phyloP scores from a whole-genome alignment of 1,139 yeast genomes.

The Candida sp. region DNA sequence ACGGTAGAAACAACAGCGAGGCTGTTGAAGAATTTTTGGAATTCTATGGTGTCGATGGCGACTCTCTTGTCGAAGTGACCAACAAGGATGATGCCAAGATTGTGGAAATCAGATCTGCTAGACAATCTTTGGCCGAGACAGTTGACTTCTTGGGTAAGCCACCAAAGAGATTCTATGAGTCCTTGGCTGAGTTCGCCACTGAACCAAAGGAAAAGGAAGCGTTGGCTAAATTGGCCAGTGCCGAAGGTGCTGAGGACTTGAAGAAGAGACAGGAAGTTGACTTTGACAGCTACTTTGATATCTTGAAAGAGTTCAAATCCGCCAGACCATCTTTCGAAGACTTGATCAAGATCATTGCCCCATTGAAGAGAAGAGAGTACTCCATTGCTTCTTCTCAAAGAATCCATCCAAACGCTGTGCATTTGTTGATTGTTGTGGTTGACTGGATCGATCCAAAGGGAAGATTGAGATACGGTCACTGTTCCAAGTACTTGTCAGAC shows the following conservation, averaged over 20 bases:
- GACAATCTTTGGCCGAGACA: conserved; percentile 80
- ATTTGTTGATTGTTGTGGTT: conserved; percentile 91
- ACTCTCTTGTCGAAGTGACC: conserved; percentile 71
- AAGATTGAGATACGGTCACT: conserved; percentile 89
- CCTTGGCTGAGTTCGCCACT: conserved; percentile 73
- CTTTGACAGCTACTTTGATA: conserved; percentile 80
- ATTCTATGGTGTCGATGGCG: conserved; percentile 73
- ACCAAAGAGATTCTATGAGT: conserved; percentile 92
- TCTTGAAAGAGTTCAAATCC: conserved; percentile 78
- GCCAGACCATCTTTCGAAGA: conserved; percentile 83
- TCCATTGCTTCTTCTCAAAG: conserved; percentile 98
- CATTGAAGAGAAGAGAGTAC: conserved; percentile 96
- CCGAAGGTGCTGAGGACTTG: conserved; percentile 87
- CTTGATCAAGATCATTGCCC: conserved; percentile 74
- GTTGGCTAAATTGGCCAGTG: conserved; percentile 66
- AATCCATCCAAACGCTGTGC: conserved; percentile 90
- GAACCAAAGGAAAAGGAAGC: conserved; percentile 69
- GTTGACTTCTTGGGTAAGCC: conserved; percentile 94
- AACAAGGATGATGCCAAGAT: conserved; percentile 64
- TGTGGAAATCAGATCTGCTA: conserved; percentile 77
- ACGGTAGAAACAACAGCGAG: conserved; percentile 78
- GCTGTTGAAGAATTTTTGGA: conserved; percentile 72
- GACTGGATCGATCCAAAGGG: conserved; percentile 95
- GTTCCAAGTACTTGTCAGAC: conserved; percentile 88
- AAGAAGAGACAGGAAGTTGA: conserved; percentile 88